Base-by-base conservation (phyloP, 2,329 filamentous ascomycete genomes). In the Albifimbria verrucaria region DNA sequence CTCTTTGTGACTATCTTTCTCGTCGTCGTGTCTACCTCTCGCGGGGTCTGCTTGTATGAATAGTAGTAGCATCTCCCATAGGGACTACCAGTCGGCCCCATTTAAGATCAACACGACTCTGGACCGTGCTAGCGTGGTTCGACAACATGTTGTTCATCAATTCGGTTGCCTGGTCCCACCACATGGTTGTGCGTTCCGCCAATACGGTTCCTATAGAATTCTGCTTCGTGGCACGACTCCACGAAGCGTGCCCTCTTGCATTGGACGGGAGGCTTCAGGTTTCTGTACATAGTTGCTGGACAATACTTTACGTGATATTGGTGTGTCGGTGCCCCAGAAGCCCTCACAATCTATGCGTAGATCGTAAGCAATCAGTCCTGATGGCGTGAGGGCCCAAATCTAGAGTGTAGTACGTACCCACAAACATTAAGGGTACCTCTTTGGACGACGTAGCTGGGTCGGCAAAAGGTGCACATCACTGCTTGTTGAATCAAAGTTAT, bases 381-480 rank as follows among this genome's bases (percentile, higher is more conserved):
- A 7, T 9, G 26, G 7, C 26, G 15, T 9, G 26, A 9, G 26
- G 26, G 26, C 26, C 15, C 15, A 32, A 32, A 55, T 4, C 22
- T 7, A n/a, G 2, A 6, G 10, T 1, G 0, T 1, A 5, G 7
- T 9, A 15, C 52, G 9, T 11, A 57, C 57, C 57, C 1, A 49
- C 57, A 25, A 52, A 58, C 3, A 58, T 20, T 7, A 50, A 42
- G 3, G 57, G 53, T 7, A 18, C 46, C 4, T 47, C 36, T 1
- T 45, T 54, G 3, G 51, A 54, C 2, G 50, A 22, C 1, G 55
- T 58, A 1, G 46, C 21, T 0, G 55, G 57, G 21, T 58, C 57
- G 3, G 43, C 36, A 15, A 58, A 7, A 57, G 50, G 9, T 57
- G 57, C 10, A 58, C 52, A 7, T 57, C 57, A 12, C 55, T 55